A percentile compares a stretch with the other conserved stretches of the same genome.
phyloP scores from a whole-genome alignment of 2,329 filamentous ascomycete species.

The Talaromyces sp. region DNA sequence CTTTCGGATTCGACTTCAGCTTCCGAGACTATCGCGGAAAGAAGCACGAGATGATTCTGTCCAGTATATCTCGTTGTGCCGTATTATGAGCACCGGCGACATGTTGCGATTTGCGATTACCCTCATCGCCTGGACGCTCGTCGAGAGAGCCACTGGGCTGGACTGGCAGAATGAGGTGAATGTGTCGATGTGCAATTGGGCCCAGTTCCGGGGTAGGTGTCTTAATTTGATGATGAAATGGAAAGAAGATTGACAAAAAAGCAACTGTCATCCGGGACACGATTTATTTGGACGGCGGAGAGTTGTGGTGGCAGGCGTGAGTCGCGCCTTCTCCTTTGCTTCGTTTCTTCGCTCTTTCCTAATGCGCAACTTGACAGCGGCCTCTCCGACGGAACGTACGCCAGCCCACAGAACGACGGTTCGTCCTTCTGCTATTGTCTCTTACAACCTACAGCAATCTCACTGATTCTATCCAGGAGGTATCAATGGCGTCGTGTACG shows the following conservation, averaged over 20 bases:
- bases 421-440: constrained; percentile 24
- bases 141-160: not conserved
- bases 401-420: constrained; percentile 40
- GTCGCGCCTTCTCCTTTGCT: constrained; percentile 2
- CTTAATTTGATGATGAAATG: not conserved
- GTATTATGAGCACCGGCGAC: not conserved
- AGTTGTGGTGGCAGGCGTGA: constrained; percentile 51
- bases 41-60: not conserved
- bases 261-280: constrained; percentile 60
- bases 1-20: not conserved
- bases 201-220: constrained; percentile 37
- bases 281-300: constrained; percentile 64
- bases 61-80: not conserved
- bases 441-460: not conserved
- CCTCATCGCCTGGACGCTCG: not conserved
- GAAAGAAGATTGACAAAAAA: constrained; percentile 27
- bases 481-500: constrained; percentile 53
- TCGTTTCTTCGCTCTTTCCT: constrained; percentile 22
- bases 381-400: constrained; percentile 22
- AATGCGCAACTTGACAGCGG: not conserved
- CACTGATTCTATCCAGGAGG: constrained; percentile 46
- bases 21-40: not conserved
- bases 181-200: constrained; percentile 61
- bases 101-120: not conserved
- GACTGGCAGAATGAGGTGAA: constrained; percentile 49